phyloP scores from a whole-genome alignment of 2,329 filamentous ascomycete species.

The Amesomyces nigricolor region DNA sequence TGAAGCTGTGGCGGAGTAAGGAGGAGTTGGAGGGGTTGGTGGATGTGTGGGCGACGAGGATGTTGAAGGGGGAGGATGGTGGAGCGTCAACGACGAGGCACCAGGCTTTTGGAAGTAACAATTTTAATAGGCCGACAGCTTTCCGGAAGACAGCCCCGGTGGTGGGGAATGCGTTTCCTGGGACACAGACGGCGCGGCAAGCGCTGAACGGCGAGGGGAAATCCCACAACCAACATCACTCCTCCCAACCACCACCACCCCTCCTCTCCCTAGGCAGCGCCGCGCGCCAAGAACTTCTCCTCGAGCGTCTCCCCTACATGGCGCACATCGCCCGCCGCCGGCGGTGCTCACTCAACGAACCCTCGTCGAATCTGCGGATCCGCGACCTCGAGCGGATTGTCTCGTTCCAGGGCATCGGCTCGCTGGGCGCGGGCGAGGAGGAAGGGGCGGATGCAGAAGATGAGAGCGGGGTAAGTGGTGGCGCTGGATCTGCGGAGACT shows the following conservation, averaged over 20 bases:
- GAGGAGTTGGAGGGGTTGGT: constrained; percentile 76
- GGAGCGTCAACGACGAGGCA: constrained; percentile 31
- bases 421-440: constrained; percentile 37
- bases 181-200: constrained; percentile 9
- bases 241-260: constrained; percentile 28
- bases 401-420: constrained; percentile 55
- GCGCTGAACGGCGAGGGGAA: constrained; percentile 11
- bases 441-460: constrained; percentile 41
- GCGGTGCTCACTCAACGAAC: constrained; percentile 30
- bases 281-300: constrained; percentile 66
- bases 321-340: constrained; percentile 53
- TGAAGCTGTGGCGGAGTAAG: constrained; percentile 75
- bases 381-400: constrained; percentile 64
- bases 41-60: constrained; percentile 59
- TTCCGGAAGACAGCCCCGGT: constrained; percentile 5
- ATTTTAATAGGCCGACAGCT: constrained; percentile 1
- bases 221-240: background rate
- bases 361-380: constrained; percentile 32
- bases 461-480: constrained; percentile 28
- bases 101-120: constrained; percentile 20
- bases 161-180: background rate
- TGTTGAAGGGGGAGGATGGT: constrained; percentile 50
- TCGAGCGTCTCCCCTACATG: constrained; percentile 86
- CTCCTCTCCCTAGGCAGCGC: constrained; percentile 58
- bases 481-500: constrained; percentile 35